Evolutionary conservation across 2,329 filamentous ascomycete genomes (phyloP), one percentile per base, ranked within the genome.

Genomic region (Dothistroma pini): DNA sequence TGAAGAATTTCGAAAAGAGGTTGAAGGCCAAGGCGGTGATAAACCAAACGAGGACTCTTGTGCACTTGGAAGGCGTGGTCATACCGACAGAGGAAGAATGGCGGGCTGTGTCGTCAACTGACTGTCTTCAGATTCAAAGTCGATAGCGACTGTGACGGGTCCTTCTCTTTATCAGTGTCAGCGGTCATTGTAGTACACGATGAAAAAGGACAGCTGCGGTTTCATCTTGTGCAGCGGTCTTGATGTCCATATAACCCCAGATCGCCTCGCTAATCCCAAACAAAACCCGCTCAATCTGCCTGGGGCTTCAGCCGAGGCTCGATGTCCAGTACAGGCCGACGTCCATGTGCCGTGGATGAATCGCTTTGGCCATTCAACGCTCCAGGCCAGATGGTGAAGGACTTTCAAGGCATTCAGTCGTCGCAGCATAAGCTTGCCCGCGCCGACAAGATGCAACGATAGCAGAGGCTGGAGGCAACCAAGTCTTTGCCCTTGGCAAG

Each of bases 1-100:
- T 57, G 54, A 32, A 19, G 44, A 57, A 32, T 9, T 48, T 57
- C 16, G 54, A 57, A 29, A 25, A 57, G 11, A 47, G 54, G 44
- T 22, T 57, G 12, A 31, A 34, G 29, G 19, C 31, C 9, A 49
- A 57, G 35, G 55, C 55, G 22, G 16, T 3, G 7, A 16, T 38
- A 11, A n/a, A 34, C 14, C 50, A 16, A 14, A 8, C 38, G 41
- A 8, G 52, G n/a, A 38, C 50, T 14, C 14, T 34, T 7, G 52
- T 38, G 38, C 16, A 22, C 22, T 41, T 54, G 52, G 12, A 22
- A 11, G 52, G 52, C 14, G 38, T 54, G 52, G 52, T 38, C 7
- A 54, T 54, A 4, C 52, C 32, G 11, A 34, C 31, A 11, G 32
- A 54, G 52, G 52, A 54, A 25, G 52, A 54, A 22, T 54, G 52